Percentiles rank a stretch among this genome's conserved stretches.
phyloP scores from a whole-genome alignment of 1,139 yeast genomes.

The Taphrina wiesneri region DNA sequence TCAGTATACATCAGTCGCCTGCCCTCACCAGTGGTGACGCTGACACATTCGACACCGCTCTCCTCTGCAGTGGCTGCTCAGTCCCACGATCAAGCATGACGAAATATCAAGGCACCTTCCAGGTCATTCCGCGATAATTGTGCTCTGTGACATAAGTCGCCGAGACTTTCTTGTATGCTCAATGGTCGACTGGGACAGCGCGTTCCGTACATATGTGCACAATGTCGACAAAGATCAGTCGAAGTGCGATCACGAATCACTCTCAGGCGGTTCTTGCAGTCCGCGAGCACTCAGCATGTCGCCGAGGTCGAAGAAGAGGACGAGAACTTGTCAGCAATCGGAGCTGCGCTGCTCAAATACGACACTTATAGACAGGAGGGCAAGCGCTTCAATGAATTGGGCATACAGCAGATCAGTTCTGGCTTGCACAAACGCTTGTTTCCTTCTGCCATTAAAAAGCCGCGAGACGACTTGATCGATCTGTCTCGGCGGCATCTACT shows the following conservation, averaged over 20 bases:
- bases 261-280: not conserved
- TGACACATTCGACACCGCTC: no score
- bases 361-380: not conserved
- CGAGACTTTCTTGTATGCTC: not conserved
- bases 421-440: conserved; percentile 63
- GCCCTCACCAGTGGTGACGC: no score
- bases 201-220: not conserved
- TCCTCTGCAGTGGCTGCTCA: no score
- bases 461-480: conserved; percentile 50
- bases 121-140: no score
- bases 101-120: no score
- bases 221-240: not conserved
- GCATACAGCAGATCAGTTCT: conserved; percentile 68
- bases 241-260: no score
- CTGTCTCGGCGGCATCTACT: conserved; percentile 64
- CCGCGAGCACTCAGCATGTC: not conserved
- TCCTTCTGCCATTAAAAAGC: conserved; percentile 46
- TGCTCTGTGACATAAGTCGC: not conserved
- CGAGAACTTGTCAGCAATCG: not conserved
- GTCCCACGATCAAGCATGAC: no score
- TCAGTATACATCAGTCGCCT: no score
- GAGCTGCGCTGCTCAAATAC: not conserved
- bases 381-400: conserved; percentile 49
- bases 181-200: not conserved
- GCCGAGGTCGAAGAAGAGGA: not conserved